Evolutionary conservation across 352 stramenopile genomes (phyloP).

Genomic region (Phytophthora pisi): DNA sequence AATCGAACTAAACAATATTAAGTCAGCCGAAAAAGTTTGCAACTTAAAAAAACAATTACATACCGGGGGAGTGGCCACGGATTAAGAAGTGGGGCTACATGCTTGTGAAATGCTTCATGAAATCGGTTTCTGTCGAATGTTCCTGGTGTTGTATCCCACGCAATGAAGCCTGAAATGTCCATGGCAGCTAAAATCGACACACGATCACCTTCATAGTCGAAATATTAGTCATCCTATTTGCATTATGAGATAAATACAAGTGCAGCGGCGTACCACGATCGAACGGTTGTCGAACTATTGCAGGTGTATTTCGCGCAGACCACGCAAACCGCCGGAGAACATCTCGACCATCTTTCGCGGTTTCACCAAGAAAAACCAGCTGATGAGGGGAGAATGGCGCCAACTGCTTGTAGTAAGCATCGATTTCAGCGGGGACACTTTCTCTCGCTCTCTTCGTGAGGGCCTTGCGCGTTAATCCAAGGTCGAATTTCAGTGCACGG

Average conservation of each 20-base stretch:
- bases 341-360: neutral
- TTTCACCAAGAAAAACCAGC: neutral
- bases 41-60: neutral
- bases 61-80: slow-evolving; percentile 1
- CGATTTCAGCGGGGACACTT: slow-evolving; percentile 1
- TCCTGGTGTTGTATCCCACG: neutral
- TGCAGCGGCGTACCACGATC: neutral
- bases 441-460: slow-evolving; percentile 7
- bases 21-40: neutral
- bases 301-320: neutral
- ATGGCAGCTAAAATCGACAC: slow-evolving; percentile 4
- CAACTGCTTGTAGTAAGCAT: slow-evolving; percentile 8
- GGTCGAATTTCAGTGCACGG: slow-evolving; percentile 3
- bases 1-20: neutral
- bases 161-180: neutral
- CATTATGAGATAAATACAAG: neutral
- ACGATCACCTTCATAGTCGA: neutral
- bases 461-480: slow-evolving; percentile 7
- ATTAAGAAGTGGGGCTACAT: neutral
- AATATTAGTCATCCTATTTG: neutral
- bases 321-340: neutral
- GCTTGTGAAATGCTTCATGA: slow-evolving; percentile 3
- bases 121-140: neutral
- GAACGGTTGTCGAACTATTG: neutral
- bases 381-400: neutral